Evolutionary conservation across 2,329 filamentous ascomycete genomes (phyloP).

Genomic region (Alternaria sp.): DNA sequence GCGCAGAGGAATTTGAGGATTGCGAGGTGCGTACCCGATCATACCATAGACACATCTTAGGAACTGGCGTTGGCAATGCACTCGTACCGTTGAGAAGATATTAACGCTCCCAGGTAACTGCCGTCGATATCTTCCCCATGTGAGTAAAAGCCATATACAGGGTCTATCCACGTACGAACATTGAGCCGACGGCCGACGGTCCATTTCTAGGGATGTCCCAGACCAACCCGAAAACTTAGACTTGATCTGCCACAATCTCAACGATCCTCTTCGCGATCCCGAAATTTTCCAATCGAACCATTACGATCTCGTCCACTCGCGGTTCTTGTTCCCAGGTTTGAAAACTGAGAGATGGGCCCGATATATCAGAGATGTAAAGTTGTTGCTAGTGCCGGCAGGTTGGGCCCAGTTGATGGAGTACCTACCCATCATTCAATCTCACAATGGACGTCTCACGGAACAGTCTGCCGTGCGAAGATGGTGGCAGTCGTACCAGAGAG

Average conservation of each 20-base stretch:
- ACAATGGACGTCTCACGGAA: slow-evolving; percentile 78
- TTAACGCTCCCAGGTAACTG: slow-evolving; percentile 47
- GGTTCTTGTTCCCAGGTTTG: slow-evolving; percentile 75
- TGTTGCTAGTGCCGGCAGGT: slow-evolving; percentile 75
- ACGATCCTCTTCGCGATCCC: slow-evolving; percentile 49
- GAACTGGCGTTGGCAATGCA: background rate
- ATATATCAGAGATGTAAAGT: slow-evolving; percentile 79
- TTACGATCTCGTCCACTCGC: slow-evolving; percentile 86
- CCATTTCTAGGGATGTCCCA: slow-evolving; percentile 27
- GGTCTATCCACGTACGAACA: background rate
- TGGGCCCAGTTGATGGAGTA: slow-evolving; percentile 92
- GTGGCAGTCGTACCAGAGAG: slow-evolving; percentile 47
- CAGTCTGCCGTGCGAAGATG: slow-evolving; percentile 48
- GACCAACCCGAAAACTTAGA: slow-evolving; percentile 52
- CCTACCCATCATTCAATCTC: slow-evolving; percentile 84
- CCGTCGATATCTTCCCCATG: slow-evolving; percentile 50
- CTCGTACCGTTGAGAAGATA: background rate
- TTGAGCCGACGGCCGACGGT: background rate
- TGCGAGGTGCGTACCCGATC: slow-evolving; percentile 46
- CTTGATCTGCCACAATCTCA: slow-evolving; percentile 50
- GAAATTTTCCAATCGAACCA: slow-evolving; percentile 68
- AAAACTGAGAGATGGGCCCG: slow-evolving; percentile 74
- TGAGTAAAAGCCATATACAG: slow-evolving; percentile 3
- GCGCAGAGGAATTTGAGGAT: slow-evolving; percentile 50
- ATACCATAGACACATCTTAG: background rate